Evolutionary conservation across 2,329 filamentous ascomycete genomes (phyloP).

Genomic region (Verticillium longisporum): DNA sequence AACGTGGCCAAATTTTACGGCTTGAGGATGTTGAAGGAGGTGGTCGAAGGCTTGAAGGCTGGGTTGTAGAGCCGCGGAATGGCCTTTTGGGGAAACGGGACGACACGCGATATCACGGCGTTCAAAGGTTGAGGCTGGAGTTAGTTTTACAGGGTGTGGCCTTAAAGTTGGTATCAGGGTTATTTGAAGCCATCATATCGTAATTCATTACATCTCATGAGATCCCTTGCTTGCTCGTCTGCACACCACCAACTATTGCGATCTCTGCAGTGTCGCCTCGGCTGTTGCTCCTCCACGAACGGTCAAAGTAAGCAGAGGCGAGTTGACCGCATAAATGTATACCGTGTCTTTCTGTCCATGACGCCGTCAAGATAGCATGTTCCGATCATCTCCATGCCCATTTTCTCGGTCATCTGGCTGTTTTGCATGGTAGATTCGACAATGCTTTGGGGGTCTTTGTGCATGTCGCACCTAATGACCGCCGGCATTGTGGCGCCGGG

Average conservation of each 20-base stretch:
- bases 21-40: conserved; percentile 71
- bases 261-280: too few species aligned
- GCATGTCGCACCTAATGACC: not conserved
- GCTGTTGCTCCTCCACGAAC: too few species aligned
- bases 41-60: conserved; percentile 58
- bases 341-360: not conserved
- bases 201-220: not conserved
- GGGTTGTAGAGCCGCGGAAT: conserved; percentile 25
- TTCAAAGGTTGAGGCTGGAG: not conserved
- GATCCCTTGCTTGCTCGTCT: not conserved
- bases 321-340: not conserved
- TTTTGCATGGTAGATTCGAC: not conserved
- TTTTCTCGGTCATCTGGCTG: not conserved
- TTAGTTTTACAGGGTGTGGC: not conserved
- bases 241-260: not conserved
- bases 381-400: not conserved
- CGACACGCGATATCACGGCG: not conserved
- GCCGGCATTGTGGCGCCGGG: conserved; percentile 3
- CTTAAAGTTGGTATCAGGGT: not conserved
- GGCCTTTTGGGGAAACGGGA: not conserved
- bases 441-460: not conserved
- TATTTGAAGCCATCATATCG: not conserved
- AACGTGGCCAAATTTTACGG: conserved; percentile 74
- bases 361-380: conserved; percentile 4
- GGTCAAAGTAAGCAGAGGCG: not conserved